Percentiles rank a stretch among this genome's conserved stretches.
Evolutionary conservation across 805 yeast genomes (phyloP).

Genomic region (Zygosaccharomyces kombuchaensis): DNA sequence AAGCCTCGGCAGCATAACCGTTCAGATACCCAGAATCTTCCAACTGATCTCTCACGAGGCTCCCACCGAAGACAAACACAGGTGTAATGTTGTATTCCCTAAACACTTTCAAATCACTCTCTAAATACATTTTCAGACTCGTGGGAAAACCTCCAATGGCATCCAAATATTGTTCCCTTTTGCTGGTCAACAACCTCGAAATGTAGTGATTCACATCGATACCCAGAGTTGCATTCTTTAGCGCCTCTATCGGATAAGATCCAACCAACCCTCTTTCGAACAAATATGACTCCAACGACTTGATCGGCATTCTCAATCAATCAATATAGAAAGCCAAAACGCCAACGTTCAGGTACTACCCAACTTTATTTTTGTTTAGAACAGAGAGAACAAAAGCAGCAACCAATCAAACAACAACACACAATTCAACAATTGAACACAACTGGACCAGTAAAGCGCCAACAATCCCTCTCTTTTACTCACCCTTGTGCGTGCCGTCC

Average conservation of each 20-base stretch:
- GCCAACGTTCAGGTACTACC: not conserved
- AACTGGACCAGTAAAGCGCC: not conserved
- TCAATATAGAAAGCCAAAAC: not conserved
- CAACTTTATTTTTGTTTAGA: not conserved
- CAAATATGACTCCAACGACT: conserved; percentile 61
- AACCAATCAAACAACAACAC: not conserved
- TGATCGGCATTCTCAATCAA: conserved; percentile 36
- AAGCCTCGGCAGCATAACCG: conserved; percentile 25
- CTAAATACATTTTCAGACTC: conserved; percentile 51
- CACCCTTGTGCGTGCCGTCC: not conserved
- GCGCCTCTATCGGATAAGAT: conserved; percentile 56
- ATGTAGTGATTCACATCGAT: conserved; percentile 81
- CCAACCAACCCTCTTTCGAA: conserved; percentile 63
- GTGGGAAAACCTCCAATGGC: conserved; percentile 82
- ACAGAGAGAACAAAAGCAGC: not conserved
- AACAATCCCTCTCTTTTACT: not conserved
- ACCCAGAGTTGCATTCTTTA: conserved; percentile 68
- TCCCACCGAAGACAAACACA: conserved; percentile 72
- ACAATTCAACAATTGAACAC: not conserved
- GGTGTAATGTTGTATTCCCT: conserved; percentile 65
- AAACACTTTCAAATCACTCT: conserved; percentile 59
- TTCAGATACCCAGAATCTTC: conserved; percentile 27
- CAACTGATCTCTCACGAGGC: conserved; percentile 39
- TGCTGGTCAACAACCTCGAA: conserved; percentile 52
- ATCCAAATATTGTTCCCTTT: conserved; percentile 63